Evolutionary conservation across 768 basidiomycete species (phyloP), one percentile per base, ranked within the genome.

Genomic region (Macrolepiota albuminosa): DNA sequence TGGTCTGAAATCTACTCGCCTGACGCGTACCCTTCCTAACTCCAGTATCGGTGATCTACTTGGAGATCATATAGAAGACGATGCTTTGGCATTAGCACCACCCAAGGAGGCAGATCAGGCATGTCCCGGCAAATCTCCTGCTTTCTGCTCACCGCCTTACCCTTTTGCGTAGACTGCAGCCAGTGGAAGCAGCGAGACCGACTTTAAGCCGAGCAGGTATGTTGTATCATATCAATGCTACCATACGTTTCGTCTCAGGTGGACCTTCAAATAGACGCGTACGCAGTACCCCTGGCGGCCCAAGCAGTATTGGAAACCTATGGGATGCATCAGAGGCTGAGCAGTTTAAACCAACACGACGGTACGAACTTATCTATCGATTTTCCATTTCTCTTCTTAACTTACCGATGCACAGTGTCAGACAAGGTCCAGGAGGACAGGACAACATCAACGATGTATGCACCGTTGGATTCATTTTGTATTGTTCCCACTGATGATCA

Each of bases 261-360:
- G 11, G 51, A 40, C 33, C 43, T 13, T 29, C n/a, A 26, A 24
- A 24, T 42, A 81, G 79, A 62, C 77, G 76, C 39, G 77, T 79
- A 26, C 78, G 80, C 57, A 75, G 76, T 54, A 72, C 64, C 39
- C 79, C 81, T 45, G 78, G 79, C 34, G 82, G 79, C 51, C 76
- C 67, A 31, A 78, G 74, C 64, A 77, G 69, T 53, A 70, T 80
- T 52, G 63, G 70, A 36, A 78, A 69, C 66, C 73, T 88, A 45
- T 88, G 84, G 77, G 78, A 76, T 37, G 57, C 72, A 0, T 78
- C 78, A 8, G 71, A 76, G 34, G 64, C 71, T 1, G 75, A 79
- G 29, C 76, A 78, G 58, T 90, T 88, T 69, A 83, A 84, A 64
- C 89, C 89, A 5, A 87, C 88, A 18, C 84, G 89, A 66, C 81